Evolutionary conservation across 768 basidiomycete species (phyloP).

Genomic region (Suillus weaverae): DNA sequence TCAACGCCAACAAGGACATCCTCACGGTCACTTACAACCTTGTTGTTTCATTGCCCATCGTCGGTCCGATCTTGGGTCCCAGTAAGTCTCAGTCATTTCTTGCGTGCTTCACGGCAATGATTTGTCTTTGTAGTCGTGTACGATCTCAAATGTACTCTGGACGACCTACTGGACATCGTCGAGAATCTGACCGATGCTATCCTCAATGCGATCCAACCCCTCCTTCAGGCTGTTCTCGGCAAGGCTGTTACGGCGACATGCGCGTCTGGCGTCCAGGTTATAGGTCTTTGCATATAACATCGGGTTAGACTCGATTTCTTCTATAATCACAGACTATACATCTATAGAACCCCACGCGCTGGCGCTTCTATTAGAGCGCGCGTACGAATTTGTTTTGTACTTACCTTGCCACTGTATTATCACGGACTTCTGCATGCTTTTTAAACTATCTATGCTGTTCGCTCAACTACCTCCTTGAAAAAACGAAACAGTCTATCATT

Average conservation of each 20-base stretch:
- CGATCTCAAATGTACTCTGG: conserved; percentile 60
- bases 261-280: conserved; percentile 19
- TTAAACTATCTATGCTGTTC: conserved; percentile 1
- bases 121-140: conserved; percentile 46
- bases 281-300: conserved; percentile 19
- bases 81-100: conserved; percentile 39
- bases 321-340: conserved; percentile 25
- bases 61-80: conserved; percentile 55
- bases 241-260: conserved; percentile 25
- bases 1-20: conserved; percentile 49
- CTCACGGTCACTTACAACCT: conserved; percentile 36
- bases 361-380: conserved; percentile 15
- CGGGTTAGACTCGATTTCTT: conserved; percentile 29
- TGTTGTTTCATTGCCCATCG: conserved; percentile 40
- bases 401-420: conserved; percentile 32
- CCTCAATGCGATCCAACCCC: conserved; percentile 42
- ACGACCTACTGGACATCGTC: conserved; percentile 45
- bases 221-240: conserved; percentile 30
- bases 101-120: conserved; percentile 5
- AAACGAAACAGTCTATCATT: neutral
- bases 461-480: neutral
- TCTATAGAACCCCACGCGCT: conserved; percentile 30
- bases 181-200: conserved; percentile 52
- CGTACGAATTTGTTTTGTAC: conserved; percentile 29
- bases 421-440: conserved; percentile 7